These are phyloP conservation scores for Penicillium sp. DNA, from an alignment of 2,329 filamentous ascomycete genomes.

Conservation along the genomic window DNA sequence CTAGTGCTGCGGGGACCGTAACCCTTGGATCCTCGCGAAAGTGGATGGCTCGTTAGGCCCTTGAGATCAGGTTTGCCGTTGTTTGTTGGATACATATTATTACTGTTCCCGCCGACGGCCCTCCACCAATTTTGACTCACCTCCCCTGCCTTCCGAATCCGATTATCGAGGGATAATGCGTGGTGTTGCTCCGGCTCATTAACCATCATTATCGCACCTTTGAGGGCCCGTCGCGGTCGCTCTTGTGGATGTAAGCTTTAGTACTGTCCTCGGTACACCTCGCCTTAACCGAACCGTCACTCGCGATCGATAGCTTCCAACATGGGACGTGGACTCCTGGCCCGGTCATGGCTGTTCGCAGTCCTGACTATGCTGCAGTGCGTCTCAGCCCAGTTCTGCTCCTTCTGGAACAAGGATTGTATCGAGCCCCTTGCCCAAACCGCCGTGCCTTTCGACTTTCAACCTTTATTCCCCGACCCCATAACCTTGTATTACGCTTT, in stretches of 20 bases:
- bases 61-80: constrained; percentile 10
- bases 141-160: constrained; percentile 9
- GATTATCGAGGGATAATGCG: constrained; percentile 30
- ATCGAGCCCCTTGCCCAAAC: constrained; percentile 45
- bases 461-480: constrained; percentile 38
- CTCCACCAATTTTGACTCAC: background rate
- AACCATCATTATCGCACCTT: constrained; percentile 21
- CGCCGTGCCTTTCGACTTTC: constrained; percentile 37
- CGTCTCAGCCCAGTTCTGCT: constrained; percentile 37
- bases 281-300: background rate
- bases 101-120: constrained; percentile 7
- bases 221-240: constrained; percentile 30
- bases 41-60: constrained; percentile 7
- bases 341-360: constrained; percentile 24
- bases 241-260: constrained; percentile 18
- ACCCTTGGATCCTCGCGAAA: constrained; percentile 11
- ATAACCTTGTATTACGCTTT: constrained; percentile 42
- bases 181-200: constrained; percentile 20
- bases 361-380: constrained; percentile 25
- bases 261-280: background rate
- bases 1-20: constrained; percentile 28
- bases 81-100: background rate
- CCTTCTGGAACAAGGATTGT: constrained; percentile 40
- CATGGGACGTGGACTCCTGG: constrained; percentile 13
- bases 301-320: constrained; percentile 24